phyloP scores from a whole-genome alignment of 1,284 basidiomycete species.

The Fomitopsis schrenkii region DNA sequence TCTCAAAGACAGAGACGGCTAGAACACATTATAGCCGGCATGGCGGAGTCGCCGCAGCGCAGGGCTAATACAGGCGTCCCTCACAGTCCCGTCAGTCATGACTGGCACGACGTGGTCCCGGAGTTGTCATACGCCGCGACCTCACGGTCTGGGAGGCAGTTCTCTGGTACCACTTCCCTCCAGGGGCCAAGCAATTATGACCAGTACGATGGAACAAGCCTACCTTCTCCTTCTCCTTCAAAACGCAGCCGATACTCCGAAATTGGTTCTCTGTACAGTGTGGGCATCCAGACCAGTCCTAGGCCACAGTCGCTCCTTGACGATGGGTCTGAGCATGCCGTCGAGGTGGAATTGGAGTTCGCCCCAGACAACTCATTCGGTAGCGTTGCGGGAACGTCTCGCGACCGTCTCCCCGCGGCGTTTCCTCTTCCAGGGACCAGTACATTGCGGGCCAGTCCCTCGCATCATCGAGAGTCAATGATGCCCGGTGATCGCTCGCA shows the following conservation, averaged over 20 bases:
- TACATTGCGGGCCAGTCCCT: too few species aligned
- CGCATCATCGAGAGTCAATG: too few species aligned
- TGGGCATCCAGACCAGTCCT: constrained; percentile 8
- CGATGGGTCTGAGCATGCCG: not conserved
- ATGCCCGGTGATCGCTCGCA: not conserved
- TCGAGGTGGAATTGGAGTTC: not conserved
- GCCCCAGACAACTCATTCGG: too few species aligned
- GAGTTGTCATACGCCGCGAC: not conserved
- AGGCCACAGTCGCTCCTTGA: not conserved
- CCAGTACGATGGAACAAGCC: not conserved
- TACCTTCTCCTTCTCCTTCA: constrained; percentile 6
- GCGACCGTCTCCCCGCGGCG: not conserved
- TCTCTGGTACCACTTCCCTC: not conserved
- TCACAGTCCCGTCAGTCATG: not conserved
- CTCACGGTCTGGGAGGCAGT: not conserved
- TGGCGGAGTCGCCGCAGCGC: not conserved
- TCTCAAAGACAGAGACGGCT: constrained; percentile 5
- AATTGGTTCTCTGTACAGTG: constrained; percentile 8
- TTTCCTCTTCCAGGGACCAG: not conserved
- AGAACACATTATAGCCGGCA: not conserved
- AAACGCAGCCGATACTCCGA: not conserved
- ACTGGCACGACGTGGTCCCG: not conserved
- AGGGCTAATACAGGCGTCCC: too few species aligned
- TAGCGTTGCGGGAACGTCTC: not conserved
- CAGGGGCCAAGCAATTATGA: not conserved